A percentile compares a stretch with the other conserved stretches of the same genome.
Conservation (phyloP, 2,329 filamentous ascomycete species). For the Phyllosticta paracitricarpa region DNA sequence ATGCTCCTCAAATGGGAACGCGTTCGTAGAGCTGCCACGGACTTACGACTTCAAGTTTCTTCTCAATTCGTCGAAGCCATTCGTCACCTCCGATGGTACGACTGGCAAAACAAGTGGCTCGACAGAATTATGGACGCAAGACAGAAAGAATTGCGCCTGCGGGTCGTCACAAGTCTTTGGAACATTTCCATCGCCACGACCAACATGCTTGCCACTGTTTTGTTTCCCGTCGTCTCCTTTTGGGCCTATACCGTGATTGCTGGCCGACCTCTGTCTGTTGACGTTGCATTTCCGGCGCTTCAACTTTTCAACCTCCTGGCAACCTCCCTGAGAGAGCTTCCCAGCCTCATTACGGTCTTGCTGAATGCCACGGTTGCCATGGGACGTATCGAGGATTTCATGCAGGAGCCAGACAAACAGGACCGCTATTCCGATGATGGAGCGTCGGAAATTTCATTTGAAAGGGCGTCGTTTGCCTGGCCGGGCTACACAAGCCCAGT, state of each 20-base stretch:
- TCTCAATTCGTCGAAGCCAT: slow-evolving; percentile 83
- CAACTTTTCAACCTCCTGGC: slow-evolving; percentile 72
- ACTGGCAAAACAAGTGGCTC: slow-evolving; percentile 71
- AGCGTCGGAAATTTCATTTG: slow-evolving; percentile 41
- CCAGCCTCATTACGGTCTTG: slow-evolving; percentile 62
- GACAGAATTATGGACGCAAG: slow-evolving; percentile 57
- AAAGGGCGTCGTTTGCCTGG: slow-evolving; percentile 66
- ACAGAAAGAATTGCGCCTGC: slow-evolving; percentile 55
- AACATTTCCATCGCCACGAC: slow-evolving; percentile 54
- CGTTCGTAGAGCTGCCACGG: slow-evolving; percentile 61
- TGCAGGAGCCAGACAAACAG: slow-evolving; percentile 72
- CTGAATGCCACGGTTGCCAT: slow-evolving; percentile 79
- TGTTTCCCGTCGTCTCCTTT: slow-evolving; percentile 74
- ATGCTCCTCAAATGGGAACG: slow-evolving; percentile 59
- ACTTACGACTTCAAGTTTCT: slow-evolving; percentile 67
- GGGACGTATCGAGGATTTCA: slow-evolving; percentile 73
- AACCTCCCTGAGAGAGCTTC: slow-evolving; percentile 61
- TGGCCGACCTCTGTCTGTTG: slow-evolving; percentile 58
- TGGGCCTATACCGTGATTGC: slow-evolving; percentile 69
- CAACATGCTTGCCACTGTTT: slow-evolving; percentile 59
- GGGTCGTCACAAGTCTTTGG: slow-evolving; percentile 55
- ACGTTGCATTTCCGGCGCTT: slow-evolving; percentile 78
- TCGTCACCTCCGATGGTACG: slow-evolving; percentile 70
- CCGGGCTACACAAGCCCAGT: slow-evolving; percentile 54
- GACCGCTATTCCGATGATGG: slow-evolving; percentile 33